A percentile compares a stretch with the other conserved stretches of the same genome.
phyloP scores from a whole-genome alignment of 1,139 yeast genomes.

The Geotrichum candidum region DNA sequence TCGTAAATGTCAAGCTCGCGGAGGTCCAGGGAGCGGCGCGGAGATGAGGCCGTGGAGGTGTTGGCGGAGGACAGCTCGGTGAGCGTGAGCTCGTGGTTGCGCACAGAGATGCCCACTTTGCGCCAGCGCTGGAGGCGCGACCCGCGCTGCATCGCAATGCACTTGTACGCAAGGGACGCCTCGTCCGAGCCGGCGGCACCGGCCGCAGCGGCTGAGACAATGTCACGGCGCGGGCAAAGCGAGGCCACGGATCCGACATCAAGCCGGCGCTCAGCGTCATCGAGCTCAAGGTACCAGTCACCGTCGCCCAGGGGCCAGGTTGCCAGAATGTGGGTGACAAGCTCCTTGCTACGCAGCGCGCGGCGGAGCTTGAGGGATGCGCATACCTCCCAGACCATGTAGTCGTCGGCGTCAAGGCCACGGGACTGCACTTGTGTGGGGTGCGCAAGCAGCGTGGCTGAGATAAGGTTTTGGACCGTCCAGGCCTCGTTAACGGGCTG shows the following conservation, averaged over 20 bases:
- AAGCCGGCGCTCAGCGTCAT: slow-evolving; percentile 18
- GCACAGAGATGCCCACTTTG: background rate
- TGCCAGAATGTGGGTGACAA: slow-evolving; percentile 2
- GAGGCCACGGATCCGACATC: slow-evolving; percentile 17
- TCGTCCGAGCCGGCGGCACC: background rate
- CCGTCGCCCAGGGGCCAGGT: slow-evolving; percentile 7
- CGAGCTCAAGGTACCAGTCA: slow-evolving; percentile 24
- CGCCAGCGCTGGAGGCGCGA: background rate
- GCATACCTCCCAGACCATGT: slow-evolving; percentile 15
- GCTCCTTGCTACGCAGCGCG: slow-evolving; percentile 11
- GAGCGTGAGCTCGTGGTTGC: background rate
- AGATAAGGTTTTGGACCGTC: background rate
- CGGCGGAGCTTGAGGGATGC: slow-evolving; percentile 10
- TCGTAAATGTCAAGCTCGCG: background rate
- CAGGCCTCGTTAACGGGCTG: background rate
- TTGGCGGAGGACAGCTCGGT: background rate
- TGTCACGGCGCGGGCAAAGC: slow-evolving; percentile 16
- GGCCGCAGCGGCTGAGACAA: background rate
- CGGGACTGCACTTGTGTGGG: background rate
- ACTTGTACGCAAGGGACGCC: background rate
- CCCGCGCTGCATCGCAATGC: background rate
- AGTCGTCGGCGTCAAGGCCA: slow-evolving; percentile 10
- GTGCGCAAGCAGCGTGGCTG: background rate
- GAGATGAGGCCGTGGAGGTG: background rate
- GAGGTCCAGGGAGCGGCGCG: background rate